Evolutionary conservation across 306 rosid genomes (phyloP).

Genomic region (Fragaria vesca): DNA sequence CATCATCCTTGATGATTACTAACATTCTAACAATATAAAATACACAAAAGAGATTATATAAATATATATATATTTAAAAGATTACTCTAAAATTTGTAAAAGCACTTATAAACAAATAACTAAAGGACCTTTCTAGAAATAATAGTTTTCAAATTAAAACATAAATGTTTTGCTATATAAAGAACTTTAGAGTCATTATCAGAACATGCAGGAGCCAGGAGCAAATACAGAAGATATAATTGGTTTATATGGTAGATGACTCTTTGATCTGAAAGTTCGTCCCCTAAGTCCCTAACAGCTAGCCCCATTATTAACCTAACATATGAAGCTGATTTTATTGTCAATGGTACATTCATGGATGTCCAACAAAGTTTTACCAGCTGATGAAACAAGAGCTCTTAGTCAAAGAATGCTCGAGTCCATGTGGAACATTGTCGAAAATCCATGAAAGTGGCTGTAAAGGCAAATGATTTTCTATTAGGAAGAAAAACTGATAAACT

Average conservation of each 20-base stretch:
- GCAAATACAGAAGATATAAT: neutral
- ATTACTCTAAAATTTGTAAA: neutral
- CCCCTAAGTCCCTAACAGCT: neutral
- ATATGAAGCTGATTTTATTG: neutral
- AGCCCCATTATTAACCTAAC: neutral
- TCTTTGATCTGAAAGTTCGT: neutral
- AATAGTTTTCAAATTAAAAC: too few species aligned
- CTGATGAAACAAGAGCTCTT: conserved; percentile 2
- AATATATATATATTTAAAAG: too few species aligned
- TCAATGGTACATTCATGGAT: neutral
- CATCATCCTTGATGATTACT: conserved; percentile 11
- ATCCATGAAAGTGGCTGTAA: neutral
- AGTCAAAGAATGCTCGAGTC: neutral
- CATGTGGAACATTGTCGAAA: neutral
- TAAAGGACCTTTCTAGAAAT: neutral
- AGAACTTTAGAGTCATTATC: neutral
- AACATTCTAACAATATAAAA: too few species aligned
- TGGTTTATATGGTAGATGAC: neutral
- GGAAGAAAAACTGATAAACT: neutral
- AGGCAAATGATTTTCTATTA: neutral
- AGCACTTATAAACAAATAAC: neutral
- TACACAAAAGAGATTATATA: neutral
- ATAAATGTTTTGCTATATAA: neutral
- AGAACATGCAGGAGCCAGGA: neutral
- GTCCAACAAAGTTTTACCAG: too few species aligned